Conservation (phyloP, 495 filamentous ascomycete genomes). For the Daldinia vernicosa region DNA sequence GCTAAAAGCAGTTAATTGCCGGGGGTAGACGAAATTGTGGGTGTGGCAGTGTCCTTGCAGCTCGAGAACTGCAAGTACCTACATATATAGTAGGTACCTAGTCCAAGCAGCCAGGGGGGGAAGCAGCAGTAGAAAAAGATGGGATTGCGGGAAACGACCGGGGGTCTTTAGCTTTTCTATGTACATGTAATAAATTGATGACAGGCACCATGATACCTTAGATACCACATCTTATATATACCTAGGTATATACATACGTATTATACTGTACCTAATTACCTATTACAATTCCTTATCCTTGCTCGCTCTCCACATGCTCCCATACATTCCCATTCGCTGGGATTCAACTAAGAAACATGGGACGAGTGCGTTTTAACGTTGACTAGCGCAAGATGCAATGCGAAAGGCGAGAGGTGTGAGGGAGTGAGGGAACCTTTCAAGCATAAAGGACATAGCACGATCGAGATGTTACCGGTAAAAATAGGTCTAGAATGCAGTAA, state of each 20-base stretch:
- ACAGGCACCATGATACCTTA: slow-evolving; percentile 34
- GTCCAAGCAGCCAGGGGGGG: neutral
- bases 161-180: slow-evolving; percentile 17
- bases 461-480: slow-evolving; percentile 16
- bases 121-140: slow-evolving; percentile 20
- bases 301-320: slow-evolving; percentile 37
- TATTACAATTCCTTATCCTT: slow-evolving; percentile 17
- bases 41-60: slow-evolving; percentile 42
- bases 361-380: slow-evolving; percentile 33
- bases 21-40: slow-evolving; percentile 33
- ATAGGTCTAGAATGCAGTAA: neutral
- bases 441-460: neutral
- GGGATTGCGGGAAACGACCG: slow-evolving; percentile 30
- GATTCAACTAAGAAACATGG: slow-evolving; percentile 37
- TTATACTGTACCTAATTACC: slow-evolving; percentile 19
- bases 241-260: slow-evolving; percentile 10
- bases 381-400: slow-evolving; percentile 29
- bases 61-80: slow-evolving; percentile 15
- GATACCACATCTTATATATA: neutral
- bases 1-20: slow-evolving; percentile 42
- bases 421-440: neutral
- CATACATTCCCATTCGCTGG: slow-evolving; percentile 42
- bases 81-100: slow-evolving; percentile 9
- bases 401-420: neutral
- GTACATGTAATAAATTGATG: slow-evolving; percentile 31